Conservation (phyloP, 2,329 filamentous ascomycete species). For the Fusarium nurragi region DNA sequence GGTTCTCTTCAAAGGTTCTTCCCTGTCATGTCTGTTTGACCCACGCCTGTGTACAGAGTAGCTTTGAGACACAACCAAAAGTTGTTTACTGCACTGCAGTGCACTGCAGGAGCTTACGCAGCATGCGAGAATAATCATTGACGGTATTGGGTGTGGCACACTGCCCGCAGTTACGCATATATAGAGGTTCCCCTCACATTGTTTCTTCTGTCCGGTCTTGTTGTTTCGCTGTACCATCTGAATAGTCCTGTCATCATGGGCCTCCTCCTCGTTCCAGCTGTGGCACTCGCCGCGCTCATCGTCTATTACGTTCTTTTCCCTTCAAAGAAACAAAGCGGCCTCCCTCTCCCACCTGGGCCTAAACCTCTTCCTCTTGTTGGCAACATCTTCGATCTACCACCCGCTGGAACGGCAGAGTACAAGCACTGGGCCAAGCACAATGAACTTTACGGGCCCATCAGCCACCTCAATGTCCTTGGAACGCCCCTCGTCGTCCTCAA, state of each 20-base stretch:
- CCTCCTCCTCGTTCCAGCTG: conserved; percentile 15
- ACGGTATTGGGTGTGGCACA: neutral
- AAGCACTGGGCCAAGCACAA: conserved; percentile 55
- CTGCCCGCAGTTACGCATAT: neutral
- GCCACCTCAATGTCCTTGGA: conserved; percentile 54
- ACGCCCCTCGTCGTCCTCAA: conserved; percentile 54
- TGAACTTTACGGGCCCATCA: conserved; percentile 50
- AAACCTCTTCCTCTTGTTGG: conserved; percentile 58
- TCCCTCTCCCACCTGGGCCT: conserved; percentile 58
- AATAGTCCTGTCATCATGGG: conserved; percentile 6
- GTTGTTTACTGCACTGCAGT: no score
- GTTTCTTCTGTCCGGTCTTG: neutral
- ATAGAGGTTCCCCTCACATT: conserved; percentile 5
- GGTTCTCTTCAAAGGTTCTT: neutral
- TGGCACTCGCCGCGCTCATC: conserved; percentile 12
- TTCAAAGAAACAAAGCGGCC: neutral
- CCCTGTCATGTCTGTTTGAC: neutral
- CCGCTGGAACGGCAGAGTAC: conserved; percentile 48
- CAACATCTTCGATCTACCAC: conserved; percentile 60
- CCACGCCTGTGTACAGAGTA: conserved; percentile 1
- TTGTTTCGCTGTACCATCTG: neutral
- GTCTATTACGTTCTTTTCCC: conserved; percentile 23
- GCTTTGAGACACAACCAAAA: neutral
- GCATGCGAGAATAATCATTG: neutral
- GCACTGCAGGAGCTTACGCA: conserved; percentile 17